phyloP scores from a whole-genome alignment of 225 moss, liverwort and hornwort species.

The Takakia lepidozioides region DNA sequence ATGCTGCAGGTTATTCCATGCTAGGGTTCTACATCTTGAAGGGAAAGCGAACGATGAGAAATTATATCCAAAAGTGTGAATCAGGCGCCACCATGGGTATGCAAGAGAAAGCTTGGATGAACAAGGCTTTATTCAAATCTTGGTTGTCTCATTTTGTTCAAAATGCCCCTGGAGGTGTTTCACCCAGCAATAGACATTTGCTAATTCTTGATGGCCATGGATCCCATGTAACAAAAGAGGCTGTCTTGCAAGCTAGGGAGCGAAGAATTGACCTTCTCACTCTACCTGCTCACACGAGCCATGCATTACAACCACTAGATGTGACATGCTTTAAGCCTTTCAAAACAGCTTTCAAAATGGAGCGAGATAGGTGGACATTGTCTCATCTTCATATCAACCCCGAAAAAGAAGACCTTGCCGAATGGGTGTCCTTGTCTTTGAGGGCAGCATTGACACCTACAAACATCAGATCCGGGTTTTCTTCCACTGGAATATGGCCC shows the following conservation, averaged over 20 bases:
- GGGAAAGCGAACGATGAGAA: not conserved
- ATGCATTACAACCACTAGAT: not conserved
- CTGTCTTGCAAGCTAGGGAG: not conserved
- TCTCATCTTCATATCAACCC: no score
- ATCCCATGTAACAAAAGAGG: not conserved
- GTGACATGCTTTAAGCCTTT: constrained; percentile 1
- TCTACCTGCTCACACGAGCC: not conserved
- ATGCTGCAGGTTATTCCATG: not conserved
- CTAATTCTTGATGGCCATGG: constrained; percentile 1
- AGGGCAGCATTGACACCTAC: not conserved
- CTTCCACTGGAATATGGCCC: not conserved
- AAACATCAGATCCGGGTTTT: not conserved
- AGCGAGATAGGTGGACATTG: not conserved
- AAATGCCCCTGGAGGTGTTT: not conserved
- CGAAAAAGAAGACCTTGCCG: not conserved
- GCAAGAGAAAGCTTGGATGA: constrained; percentile 5
- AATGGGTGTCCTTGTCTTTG: not conserved
- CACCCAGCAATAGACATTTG: not conserved
- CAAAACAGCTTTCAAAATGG: not conserved
- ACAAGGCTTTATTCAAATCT: not conserved
- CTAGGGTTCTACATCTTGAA: constrained; percentile 2
- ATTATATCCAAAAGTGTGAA: not conserved
- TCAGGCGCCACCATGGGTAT: not conserved
- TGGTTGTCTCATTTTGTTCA: not conserved
- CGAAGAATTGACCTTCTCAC: not conserved